Base-by-base conservation (phyloP, 345 rosid species). In the Populus euphratica region DNA sequence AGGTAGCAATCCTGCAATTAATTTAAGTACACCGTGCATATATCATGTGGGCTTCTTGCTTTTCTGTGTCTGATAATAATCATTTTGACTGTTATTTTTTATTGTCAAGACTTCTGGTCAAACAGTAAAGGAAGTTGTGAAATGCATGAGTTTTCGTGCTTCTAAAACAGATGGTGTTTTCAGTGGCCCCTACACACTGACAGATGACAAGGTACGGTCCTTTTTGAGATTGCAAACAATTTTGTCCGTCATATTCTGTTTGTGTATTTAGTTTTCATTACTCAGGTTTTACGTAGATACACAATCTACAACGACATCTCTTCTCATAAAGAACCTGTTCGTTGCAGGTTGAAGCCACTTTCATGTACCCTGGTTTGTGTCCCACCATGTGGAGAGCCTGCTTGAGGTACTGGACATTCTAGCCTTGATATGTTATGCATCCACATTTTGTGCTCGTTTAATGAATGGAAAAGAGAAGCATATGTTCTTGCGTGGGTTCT, bases 321-420 rank as follows among this genome's bases (percentile, higher is more conserved):
- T 43, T 66, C 69, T 27, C 36, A 29, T 14, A 27, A 25, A 65
- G 3, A 27, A 29, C 41, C 20, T 38, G 27, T 74, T 36, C 20
- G 33, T 75, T 78, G 77, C 88, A 95, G 99, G 90, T 92, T 70
- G 98, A 91, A 86, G 99, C 99, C 78, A 91, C 96, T 75, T 90
- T 95, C 69, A 74, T 88, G 73, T 95, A 95, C 78, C 94, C 98
- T 2, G 97, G 96, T 72, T 65, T 80, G 78, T 91, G 88, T 36
- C 98, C 94, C 41, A 93, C 99, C 25, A 88, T 91, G 81, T 86
- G 92, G 80, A 91, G 91, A 85, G 89, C 91, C 77, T 90, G 96
- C 75, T 83, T 90, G 88, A 92, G 99, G 99, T 93, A 87, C 66
- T 63, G 47, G 12, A 75, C 52, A n/a, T 35, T n/a, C 54, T 72